Evolutionary conservation across 768 basidiomycete species (phyloP).

Genomic region (Kwoniella newhampshirensis): DNA sequence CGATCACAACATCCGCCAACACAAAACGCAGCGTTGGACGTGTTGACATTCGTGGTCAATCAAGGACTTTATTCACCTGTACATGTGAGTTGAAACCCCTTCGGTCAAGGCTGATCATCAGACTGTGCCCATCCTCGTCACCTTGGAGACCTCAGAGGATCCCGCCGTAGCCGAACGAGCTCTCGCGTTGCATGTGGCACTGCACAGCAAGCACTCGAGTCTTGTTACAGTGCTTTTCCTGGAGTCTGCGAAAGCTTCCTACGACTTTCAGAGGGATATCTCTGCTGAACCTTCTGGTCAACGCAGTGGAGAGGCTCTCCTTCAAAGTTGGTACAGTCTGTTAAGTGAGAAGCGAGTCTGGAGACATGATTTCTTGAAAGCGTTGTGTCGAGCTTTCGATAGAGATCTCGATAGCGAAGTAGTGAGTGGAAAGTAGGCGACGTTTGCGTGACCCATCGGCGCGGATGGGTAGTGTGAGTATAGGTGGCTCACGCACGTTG

Average conservation of each 20-base stretch:
- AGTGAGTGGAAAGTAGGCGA: too few relatives aligned
- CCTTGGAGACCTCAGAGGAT: slow-evolving; percentile 81
- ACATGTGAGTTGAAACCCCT: slow-evolving; percentile 60
- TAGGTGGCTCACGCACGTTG: too few relatives aligned
- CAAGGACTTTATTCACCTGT: slow-evolving; percentile 95
- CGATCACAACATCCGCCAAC: slow-evolving; percentile 68
- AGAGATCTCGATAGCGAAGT: slow-evolving; percentile 56
- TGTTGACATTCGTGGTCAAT: slow-evolving; percentile 86
- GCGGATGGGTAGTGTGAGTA: too few relatives aligned
- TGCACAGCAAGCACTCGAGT: slow-evolving; percentile 86
- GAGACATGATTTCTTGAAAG: slow-evolving; percentile 81
- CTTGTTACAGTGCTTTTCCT: slow-evolving; percentile 82
- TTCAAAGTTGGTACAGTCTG: slow-evolving; percentile 87
- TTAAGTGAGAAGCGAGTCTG: slow-evolving; percentile 85
- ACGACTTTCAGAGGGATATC: slow-evolving; percentile 70
- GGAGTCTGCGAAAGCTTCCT: slow-evolving; percentile 75
- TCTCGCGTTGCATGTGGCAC: slow-evolving; percentile 70
- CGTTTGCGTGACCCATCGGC: too few relatives aligned
- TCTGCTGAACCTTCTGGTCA: slow-evolving; percentile 52
- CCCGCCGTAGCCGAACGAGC: slow-evolving; percentile 68
- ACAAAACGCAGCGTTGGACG: slow-evolving; percentile 81
- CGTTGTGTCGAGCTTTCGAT: slow-evolving; percentile 78
- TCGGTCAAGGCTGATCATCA: slow-evolving; percentile 46
- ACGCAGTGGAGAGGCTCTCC: slow-evolving; percentile 67
- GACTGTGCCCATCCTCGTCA: slow-evolving; percentile 89